Base-by-base conservation (phyloP, 2,329 filamentous ascomycete species). In the Xylariales sp. region DNA sequence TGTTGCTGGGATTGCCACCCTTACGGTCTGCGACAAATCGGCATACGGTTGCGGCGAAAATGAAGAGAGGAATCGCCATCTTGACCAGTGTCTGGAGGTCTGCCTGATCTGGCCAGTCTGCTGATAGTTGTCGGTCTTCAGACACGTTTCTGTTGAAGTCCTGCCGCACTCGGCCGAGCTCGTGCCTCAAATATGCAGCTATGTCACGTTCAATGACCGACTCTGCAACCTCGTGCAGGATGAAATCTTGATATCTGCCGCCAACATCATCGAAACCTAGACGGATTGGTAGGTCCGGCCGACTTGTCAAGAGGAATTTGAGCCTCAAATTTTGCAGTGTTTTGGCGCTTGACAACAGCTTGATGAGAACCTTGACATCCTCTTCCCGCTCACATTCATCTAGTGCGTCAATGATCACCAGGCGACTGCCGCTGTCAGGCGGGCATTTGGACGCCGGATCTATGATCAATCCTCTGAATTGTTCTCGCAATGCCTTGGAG, bases 391-490 rank as follows among this genome's bases (percentile, higher is more conserved):
- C 52, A 39, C 59, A 63, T 42, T 63, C 60, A 44, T 64, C 59
- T 2, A 65, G 46, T 14, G 60, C 61, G 46, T 53, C 50, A 12
- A 69, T 50, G 3, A 69, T 51, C 5, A 63, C 27, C 8, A 49
- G 3, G 14, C 46, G 4, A 12, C 24, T 42, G 29, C 3, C 4
- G 4, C 4, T 18, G 20, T 33, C 27, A 3, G 12, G 2, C 6
- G 20, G 3, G 28, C 44, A 27, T 0, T 42, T 46, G 8, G 24
- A 33, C 1, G 70, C 44, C 1, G 66, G 67, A 6, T 60, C 24
- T 0, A 65, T 31, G 15, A 71, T 52, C 1, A 73, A 60, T 35
- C 61, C 58, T 0, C 66, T 50, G 40, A 68, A 71, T 43, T 73
- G 66, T n/a, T 66, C 52, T 16, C 36, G 44, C 3, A 62, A 32